Conservation (phyloP, 2,329 filamentous ascomycete species). For the Neofusicoccum umdonicola region DNA sequence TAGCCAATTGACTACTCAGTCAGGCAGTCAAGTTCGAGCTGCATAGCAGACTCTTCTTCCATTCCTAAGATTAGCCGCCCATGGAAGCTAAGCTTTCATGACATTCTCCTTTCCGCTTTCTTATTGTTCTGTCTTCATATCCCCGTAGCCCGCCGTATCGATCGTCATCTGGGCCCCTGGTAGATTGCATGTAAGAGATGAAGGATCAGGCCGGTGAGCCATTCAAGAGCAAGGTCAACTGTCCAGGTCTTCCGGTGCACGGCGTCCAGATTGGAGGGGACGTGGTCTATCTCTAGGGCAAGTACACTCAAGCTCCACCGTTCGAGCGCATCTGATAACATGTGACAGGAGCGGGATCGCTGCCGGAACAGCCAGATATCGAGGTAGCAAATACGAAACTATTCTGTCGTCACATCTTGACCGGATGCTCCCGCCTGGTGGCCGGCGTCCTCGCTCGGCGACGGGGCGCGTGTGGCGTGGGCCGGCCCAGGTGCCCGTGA, state of each 20-base stretch:
- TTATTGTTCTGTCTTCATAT: too few relatives aligned
- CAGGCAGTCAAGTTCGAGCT: too few relatives aligned
- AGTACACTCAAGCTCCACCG: not conserved
- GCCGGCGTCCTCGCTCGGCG: not conserved
- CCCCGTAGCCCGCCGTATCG: too few relatives aligned
- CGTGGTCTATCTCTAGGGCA: not conserved
- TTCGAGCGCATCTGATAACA: slow-evolving; percentile 3
- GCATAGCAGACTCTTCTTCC: too few relatives aligned
- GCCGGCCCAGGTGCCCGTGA: not conserved
- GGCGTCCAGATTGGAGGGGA: not conserved
- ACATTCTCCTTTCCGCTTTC: too few relatives aligned
- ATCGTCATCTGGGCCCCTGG: too few relatives aligned
- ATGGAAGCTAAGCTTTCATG: too few relatives aligned
- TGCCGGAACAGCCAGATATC: not conserved
- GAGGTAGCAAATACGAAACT: slow-evolving; percentile 8
- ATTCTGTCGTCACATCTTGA: not conserved
- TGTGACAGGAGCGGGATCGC: not conserved
- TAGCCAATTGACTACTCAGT: too few relatives aligned
- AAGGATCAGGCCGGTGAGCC: not conserved
- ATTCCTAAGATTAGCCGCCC: too few relatives aligned
- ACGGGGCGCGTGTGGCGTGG: not conserved
- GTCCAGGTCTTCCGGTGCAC: not conserved
- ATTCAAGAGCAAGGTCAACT: not conserved
- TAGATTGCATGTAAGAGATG: not conserved
- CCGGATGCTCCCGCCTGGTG: not conserved